Evolutionary conservation across 1,284 basidiomycete genomes (phyloP), one percentile per base, ranked within the genome.

Genomic region (Cutaneotrichosporon sp.): DNA sequence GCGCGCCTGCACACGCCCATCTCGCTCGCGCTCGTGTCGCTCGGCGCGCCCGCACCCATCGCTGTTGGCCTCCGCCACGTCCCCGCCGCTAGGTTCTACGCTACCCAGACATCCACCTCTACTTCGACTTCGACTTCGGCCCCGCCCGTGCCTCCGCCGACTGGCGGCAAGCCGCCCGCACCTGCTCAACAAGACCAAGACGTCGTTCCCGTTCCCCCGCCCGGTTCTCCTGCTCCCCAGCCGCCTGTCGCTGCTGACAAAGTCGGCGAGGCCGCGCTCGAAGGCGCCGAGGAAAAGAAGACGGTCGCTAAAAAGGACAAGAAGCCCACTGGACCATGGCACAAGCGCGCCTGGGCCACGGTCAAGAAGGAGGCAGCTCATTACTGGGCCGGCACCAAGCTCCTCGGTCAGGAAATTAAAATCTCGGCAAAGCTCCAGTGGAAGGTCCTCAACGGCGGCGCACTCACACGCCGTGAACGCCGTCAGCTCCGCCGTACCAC

Each of bases 341-440:
- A 61, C 17, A 60, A 62, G 34, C 61, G 74, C 55, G 67, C 66
- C 9, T 97, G 94, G 94, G 87, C 86, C 63, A 88, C 85, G 66
- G 85, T 97, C 63, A 99, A 97, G 78, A 89, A 97, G 67, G 94
- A 97, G 75, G 92, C 86, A 0, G 82, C 84, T 54, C 96, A 99
- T 72, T 99, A 98, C 73, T 98, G 94, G 93, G 86, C 92, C 64
- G 94, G 96, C 14, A 84, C 90, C 8, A 97, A 97, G 73, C 83
- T 98, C 9, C 80, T 98, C 35, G 92, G 89, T 9, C 91, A 92
- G 46, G 96, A 98, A 77, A 88, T 97, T 59, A 83, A 86, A 60
- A 96, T 98, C 64, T 91, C 89, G 22, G 79, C 82, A 8, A 82
- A 93, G 62, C 80, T 98, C 35, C 87, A 96, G 65, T 88, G 87